Conservation (phyloP, 1,284 basidiomycete genomes). For the Fomitopsis betulina region DNA sequence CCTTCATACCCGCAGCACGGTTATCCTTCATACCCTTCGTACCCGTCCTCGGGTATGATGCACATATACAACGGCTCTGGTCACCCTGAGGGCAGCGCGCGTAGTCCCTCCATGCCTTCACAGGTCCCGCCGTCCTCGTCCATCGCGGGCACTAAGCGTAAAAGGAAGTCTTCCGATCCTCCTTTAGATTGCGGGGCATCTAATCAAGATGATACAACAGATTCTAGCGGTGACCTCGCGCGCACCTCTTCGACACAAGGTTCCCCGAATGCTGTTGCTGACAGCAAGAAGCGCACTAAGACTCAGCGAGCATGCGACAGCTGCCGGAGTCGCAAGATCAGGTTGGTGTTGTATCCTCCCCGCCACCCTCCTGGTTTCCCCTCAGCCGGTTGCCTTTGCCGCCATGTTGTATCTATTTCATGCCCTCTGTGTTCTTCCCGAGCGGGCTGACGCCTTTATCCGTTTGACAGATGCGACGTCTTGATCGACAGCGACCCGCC, state of each 20-base stretch:
- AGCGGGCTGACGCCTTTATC: slow-evolving; percentile 21
- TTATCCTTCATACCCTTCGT: slow-evolving; percentile 56
- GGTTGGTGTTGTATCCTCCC: slow-evolving; percentile 35
- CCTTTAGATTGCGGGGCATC: slow-evolving; percentile 40
- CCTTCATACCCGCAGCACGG: slow-evolving; percentile 36
- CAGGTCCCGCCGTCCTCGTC: slow-evolving; percentile 20
- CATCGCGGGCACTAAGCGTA: slow-evolving; percentile 49
- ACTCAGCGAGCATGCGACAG: slow-evolving; percentile 89
- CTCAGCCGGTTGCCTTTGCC: slow-evolving; percentile 11
- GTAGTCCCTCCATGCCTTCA: slow-evolving; percentile 15
- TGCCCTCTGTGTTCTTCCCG: slow-evolving; percentile 12
- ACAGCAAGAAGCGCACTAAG: slow-evolving; percentile 84
- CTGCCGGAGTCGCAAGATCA: slow-evolving; percentile 91
- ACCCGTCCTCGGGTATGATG: slow-evolving; percentile 53
- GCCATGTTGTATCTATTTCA: slow-evolving; percentile 12
- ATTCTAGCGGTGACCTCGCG: slow-evolving; percentile 44
- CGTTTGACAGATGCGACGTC: slow-evolving; percentile 64
- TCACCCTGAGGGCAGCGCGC: slow-evolving; percentile 20
- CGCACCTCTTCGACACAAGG: slow-evolving; percentile 27
- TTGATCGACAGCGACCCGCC: slow-evolving; percentile 70
- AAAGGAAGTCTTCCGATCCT: slow-evolving; percentile 51
- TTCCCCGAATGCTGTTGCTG: slow-evolving; percentile 32
- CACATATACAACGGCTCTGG: slow-evolving; percentile 47
- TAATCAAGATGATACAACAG: slow-evolving; percentile 49
- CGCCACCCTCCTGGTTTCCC: slow-evolving; percentile 25